Conservation (phyloP, 1,284 basidiomycete genomes). For the Fomes fomentarius region DNA sequence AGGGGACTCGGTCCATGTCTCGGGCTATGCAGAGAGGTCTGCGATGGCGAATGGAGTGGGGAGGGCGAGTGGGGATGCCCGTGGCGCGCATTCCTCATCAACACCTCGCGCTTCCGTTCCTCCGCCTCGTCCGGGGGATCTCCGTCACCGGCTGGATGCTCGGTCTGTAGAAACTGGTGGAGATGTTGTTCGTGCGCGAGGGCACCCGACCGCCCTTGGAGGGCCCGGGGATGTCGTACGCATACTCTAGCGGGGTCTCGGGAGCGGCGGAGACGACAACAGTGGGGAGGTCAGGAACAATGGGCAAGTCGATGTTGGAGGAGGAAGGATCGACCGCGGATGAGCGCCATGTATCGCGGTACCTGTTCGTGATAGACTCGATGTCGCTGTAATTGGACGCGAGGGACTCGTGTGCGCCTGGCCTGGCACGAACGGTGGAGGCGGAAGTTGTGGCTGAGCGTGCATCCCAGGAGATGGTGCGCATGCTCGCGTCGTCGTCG, state of each 20-base stretch:
- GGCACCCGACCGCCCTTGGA: conserved; percentile 19
- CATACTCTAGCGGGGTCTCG: conserved; percentile 9
- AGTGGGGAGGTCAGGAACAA: conserved; percentile 41
- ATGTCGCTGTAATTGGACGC: conserved; percentile 37
- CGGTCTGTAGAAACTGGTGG: conserved; percentile 60
- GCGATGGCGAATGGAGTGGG: conserved; percentile 8
- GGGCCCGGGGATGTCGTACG: conserved; percentile 37
- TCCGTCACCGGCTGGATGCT: conserved; percentile 45
- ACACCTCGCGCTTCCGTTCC: conserved; percentile 59
- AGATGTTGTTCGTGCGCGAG: conserved; percentile 23
- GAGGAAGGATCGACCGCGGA: conserved; percentile 20
- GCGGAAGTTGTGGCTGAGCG: conserved; percentile 16
- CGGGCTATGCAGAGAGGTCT: conserved; percentile 12
- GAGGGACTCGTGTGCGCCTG: conserved; percentile 27
- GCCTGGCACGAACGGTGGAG: conserved; percentile 8
- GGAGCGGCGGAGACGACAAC: conserved; percentile 47
- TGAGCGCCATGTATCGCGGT: conserved; percentile 32
- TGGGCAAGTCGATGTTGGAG: conserved; percentile 7
- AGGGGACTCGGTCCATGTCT: conserved; percentile 9
- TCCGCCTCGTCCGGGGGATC: conserved; percentile 38
- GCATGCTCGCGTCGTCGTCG: conserved; percentile 25
- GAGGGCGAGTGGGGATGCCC: conserved; percentile 14
- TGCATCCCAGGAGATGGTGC: conserved; percentile 25
- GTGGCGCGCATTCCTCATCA: conserved; percentile 55
- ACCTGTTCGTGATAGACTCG: conserved; percentile 34